phyloP scores from a whole-genome alignment of 2,329 filamentous ascomycete genomes.

The Phaeosphaeria sp. region DNA sequence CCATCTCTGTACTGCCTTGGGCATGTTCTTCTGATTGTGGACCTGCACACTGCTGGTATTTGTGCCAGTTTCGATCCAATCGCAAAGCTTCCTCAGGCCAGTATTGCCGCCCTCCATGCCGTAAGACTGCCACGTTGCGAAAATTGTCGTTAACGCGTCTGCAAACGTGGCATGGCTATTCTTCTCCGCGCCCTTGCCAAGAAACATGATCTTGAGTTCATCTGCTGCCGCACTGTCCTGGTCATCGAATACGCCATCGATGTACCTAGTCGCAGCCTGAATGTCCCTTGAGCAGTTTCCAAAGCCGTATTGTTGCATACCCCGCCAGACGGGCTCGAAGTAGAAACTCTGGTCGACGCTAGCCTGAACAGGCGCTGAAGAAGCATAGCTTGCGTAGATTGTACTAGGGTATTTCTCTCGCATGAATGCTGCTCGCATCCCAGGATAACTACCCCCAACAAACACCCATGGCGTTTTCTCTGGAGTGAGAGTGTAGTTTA shows the following conservation, averaged over 20 bases:
- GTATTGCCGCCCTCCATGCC: conserved; percentile 47
- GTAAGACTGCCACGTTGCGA: conserved; percentile 52
- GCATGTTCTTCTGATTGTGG: neutral
- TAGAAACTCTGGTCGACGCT: conserved; percentile 58
- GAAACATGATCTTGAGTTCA: conserved; percentile 55
- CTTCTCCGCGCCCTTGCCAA: conserved; percentile 53
- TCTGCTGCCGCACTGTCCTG: conserved; percentile 42
- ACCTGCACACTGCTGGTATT: conserved; percentile 19
- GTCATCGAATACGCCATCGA: conserved; percentile 54
- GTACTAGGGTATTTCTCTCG: conserved; percentile 48
- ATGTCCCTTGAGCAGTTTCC: conserved; percentile 59
- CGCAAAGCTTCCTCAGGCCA: conserved; percentile 53
- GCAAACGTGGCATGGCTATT: conserved; percentile 58
- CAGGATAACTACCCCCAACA: conserved; percentile 48
- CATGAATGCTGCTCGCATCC: conserved; percentile 49
- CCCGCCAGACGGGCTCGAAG: conserved; percentile 57
- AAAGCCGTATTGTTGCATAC: conserved; percentile 50
- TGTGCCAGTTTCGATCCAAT: conserved; percentile 54
- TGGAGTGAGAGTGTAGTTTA: conserved; percentile 44
- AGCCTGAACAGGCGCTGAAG: conserved; percentile 53
- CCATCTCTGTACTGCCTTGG: conserved; percentile 46
- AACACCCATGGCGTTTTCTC: conserved; percentile 49
- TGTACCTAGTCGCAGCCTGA: conserved; percentile 56
- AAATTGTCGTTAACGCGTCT: conserved; percentile 50
- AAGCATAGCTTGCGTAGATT: conserved; percentile 46